Base-by-base conservation (phyloP, 441 rosid species). In the Aleurites moluccanus region DNA sequence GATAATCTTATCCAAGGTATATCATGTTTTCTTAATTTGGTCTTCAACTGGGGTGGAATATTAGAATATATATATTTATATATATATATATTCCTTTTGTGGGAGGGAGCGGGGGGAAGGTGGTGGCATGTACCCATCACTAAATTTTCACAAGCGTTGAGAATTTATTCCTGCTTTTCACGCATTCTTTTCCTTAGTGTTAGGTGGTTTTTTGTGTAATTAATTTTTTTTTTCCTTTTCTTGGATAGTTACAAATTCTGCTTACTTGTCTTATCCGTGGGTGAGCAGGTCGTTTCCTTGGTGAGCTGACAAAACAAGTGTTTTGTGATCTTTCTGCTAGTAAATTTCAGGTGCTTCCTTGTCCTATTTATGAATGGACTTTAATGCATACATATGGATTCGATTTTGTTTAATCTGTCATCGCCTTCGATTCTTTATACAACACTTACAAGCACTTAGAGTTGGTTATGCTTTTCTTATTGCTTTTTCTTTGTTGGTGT, bases 1-100 rank as follows among this genome's bases (percentile, higher is more conserved):
- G 99, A 96, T 64, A 96, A 96, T 86, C 98, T 96, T 71, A 91
- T 96, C 76, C 99, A 96, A 91, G 99, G 99, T 91, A 84, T 60
- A 7, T 42, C 25, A 44, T 78, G 21, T 49, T 69, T 62, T 59
- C 45, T 42, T 59, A 49, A 25, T 69, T 73, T 57, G 33, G 68
- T 49, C 59, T 53, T 53, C 1, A 6, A n/a, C n/a, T 18, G 10
- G 59, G 59, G 1, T 53, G 21, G 59, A n/a, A 53, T 11, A n/a
- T n/a, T n/a, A n/a, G n/a, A n/a, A n/a, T n/a, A n/a, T n/a, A n/a
- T n/a, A n/a, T n/a, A 44, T 44, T 2, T 44, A 9, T 44, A 44
- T 44, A 11, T 10, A 44, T 11, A 10, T 11, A 10, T 11, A 11
- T 11, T 10, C 47, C 10, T 10, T 44, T 10, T 10, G 3, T 10